phyloP scores from a whole-genome alignment of 176 grass and related monocot genomes.

The Bothriochloa decipiens region DNA sequence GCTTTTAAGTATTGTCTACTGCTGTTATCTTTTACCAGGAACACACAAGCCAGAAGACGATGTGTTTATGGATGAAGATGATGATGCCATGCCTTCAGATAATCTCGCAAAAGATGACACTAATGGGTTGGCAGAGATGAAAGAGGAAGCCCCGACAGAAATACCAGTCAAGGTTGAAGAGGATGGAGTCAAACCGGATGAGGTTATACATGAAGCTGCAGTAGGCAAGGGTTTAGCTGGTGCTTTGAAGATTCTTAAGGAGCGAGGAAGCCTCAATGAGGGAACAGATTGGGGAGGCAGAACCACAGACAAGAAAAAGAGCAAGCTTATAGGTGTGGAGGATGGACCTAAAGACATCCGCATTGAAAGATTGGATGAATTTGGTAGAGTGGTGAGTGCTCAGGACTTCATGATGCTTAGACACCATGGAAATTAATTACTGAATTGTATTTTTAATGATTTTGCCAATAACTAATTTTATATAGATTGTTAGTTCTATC shows the following conservation, averaged over 20 bases:
- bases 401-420: neutral
- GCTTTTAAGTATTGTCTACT: slow-evolving; percentile 15
- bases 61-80: slow-evolving; percentile 92
- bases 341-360: slow-evolving; percentile 89
- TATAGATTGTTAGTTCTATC: neutral
- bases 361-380: slow-evolving; percentile 87
- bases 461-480: neutral
- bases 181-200: slow-evolving; percentile 61
- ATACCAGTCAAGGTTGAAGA: slow-evolving; percentile 41
- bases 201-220: slow-evolving; percentile 80
- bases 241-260: slow-evolving; percentile 78
- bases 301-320: slow-evolving; percentile 95
- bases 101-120: slow-evolving; percentile 48
- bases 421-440: neutral
- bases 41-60: slow-evolving; percentile 68
- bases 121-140: slow-evolving; percentile 42
- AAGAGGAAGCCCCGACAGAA: slow-evolving; percentile 48
- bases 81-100: slow-evolving; percentile 47
- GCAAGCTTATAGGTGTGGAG: slow-evolving; percentile 72
- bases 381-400: slow-evolving; percentile 81
- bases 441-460: neutral
- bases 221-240: slow-evolving; percentile 81
- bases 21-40: slow-evolving; percentile 56
- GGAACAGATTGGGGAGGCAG: slow-evolving; percentile 86
- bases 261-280: slow-evolving; percentile 83